Conservation (phyloP, 2,329 filamentous ascomycete genomes). For the Calonectria multiphialidica region DNA sequence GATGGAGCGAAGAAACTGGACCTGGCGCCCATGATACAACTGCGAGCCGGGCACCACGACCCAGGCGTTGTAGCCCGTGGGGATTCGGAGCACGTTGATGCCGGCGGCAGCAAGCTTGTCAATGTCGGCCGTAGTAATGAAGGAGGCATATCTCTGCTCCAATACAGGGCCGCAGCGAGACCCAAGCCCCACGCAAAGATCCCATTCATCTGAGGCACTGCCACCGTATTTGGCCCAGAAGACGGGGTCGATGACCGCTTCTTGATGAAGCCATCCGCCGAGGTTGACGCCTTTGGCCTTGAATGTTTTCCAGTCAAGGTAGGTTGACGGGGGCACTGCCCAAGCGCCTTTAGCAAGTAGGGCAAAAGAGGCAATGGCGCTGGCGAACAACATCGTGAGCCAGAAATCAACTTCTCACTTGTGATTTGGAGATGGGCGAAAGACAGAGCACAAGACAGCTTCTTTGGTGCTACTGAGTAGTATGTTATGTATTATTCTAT, state of each 20-base stretch:
- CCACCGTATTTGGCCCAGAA: conserved; percentile 4
- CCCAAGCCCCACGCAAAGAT: not conserved
- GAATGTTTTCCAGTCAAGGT: conserved; percentile 5
- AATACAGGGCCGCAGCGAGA: conserved; percentile 17
- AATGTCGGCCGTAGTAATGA: conserved; percentile 14
- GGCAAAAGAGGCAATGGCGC: not conserved
- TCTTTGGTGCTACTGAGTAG: not conserved
- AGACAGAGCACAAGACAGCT: too few species aligned
- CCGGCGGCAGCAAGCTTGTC: conserved; percentile 14
- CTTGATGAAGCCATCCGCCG: conserved; percentile 9
- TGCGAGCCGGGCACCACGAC: conserved; percentile 23
- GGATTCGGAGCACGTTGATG: conserved; percentile 20
- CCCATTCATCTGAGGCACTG: not conserved
- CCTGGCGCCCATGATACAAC: conserved; percentile 20
- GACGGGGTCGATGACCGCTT: not conserved
- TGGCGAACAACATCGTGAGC: not conserved
- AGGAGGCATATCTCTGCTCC: conserved; percentile 19
- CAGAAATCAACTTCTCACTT: not conserved
- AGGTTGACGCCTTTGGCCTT: conserved; percentile 7
- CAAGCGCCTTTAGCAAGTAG: not conserved
- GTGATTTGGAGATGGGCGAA: not conserved
- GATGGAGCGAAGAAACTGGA: not conserved
- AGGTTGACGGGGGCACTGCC: not conserved
- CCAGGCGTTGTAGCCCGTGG: conserved; percentile 24
- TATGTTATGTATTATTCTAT: too few species aligned